phyloP scores from a whole-genome alignment of 2,329 filamentous ascomycete genomes.

The Nemania sp. region DNA sequence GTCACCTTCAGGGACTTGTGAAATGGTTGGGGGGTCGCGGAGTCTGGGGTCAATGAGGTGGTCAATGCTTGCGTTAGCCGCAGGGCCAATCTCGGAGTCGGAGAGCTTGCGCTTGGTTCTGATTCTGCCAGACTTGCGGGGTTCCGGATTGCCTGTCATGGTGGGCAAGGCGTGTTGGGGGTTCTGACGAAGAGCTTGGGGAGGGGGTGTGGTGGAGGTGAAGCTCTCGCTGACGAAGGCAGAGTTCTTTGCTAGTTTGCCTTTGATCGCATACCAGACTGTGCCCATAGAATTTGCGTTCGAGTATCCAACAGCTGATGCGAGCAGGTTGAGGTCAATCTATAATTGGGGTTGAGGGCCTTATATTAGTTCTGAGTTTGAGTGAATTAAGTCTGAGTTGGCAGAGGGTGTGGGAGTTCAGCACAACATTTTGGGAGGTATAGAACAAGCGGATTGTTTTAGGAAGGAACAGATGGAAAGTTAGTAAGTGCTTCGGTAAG shows the following conservation, averaged over 20 bases:
- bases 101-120: not conserved
- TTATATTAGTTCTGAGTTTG: not conserved
- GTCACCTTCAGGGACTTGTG: not conserved
- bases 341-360: not conserved
- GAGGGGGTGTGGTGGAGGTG: too few relatives aligned
- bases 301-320: not conserved
- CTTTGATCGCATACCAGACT: not conserved
- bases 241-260: not conserved
- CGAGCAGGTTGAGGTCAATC: not conserved
- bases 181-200: not conserved
- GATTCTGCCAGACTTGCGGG: not conserved
- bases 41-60: not conserved
- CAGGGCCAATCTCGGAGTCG: not conserved
- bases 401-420: not conserved
- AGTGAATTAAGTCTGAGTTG: not conserved
- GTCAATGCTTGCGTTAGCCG: not conserved
- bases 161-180: not conserved
- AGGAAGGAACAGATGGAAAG: not conserved
- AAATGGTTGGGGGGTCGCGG: too few relatives aligned
- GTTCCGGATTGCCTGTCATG: not conserved
- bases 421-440: not conserved
- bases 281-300: not conserved
- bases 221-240: not conserved
- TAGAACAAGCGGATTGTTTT: not conserved
- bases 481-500: not conserved